Conservation (phyloP, 331 rosid species). For the Pyrus hybrid region DNA sequence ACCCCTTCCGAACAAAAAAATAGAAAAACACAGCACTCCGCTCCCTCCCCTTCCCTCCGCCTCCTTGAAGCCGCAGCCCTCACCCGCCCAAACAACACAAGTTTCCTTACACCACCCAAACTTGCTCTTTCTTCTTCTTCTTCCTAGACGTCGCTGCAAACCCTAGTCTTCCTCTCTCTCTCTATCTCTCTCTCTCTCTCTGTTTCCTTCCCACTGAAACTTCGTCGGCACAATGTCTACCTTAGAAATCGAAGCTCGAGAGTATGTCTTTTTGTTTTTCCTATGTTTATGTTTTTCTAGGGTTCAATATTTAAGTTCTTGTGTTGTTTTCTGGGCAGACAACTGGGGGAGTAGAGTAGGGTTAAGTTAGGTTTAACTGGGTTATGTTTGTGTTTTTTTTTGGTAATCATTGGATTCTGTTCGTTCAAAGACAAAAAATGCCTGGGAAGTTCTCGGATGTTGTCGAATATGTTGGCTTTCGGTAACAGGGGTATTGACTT, state of each 20-base stretch:
- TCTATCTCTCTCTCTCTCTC: neutral
- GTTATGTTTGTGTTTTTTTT: neutral
- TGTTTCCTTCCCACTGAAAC: neutral
- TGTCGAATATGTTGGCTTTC: neutral
- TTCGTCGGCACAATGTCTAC: slow-evolving; percentile 52
- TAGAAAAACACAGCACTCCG: neutral
- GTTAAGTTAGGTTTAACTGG: neutral
- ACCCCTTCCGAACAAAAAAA: no score
- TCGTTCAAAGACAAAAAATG: neutral
- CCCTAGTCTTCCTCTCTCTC: slow-evolving; percentile 2
- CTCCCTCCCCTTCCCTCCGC: neutral
- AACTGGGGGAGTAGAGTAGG: neutral
- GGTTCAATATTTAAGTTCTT: neutral
- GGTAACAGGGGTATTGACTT: neutral
- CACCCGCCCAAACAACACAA: neutral
- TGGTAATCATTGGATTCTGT: neutral
- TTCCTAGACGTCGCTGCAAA: neutral
- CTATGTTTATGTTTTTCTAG: neutral
- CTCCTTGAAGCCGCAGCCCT: neutral
- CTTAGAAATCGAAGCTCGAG: slow-evolving; percentile 97
- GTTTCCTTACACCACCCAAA: neutral
- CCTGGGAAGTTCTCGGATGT: neutral
- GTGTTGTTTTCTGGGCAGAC: neutral
- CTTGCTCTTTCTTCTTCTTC: neutral
- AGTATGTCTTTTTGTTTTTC: slow-evolving; percentile 34